These are phyloP conservation scores for Melanogaster broomeanus DNA, from an alignment of 768 basidiomycete genomes.

Conservation along the genomic window DNA sequence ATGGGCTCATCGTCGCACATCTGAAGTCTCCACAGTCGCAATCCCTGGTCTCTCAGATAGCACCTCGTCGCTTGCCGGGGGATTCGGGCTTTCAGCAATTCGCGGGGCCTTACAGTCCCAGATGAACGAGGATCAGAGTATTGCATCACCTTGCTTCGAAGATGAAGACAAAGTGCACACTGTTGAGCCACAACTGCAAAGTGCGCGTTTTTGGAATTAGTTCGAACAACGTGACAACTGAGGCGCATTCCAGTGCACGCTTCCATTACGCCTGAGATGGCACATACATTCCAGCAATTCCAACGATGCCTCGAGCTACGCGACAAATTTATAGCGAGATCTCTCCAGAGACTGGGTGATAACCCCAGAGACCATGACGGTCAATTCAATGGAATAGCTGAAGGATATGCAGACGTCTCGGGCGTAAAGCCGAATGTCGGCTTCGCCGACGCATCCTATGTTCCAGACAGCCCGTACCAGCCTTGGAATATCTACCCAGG, in stretches of 20 bases:
- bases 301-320: conserved; percentile 86
- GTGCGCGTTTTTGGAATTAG: conserved; percentile 18
- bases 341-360: conserved; percentile 90
- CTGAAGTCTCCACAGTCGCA: conserved; percentile 45
- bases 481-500: conserved; percentile 86
- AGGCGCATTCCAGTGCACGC: conserved; percentile 21
- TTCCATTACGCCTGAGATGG: conserved; percentile 43
- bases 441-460: conserved; percentile 25
- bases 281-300: conserved; percentile 67
- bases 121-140: conserved; percentile 13
- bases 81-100: conserved; percentile 41
- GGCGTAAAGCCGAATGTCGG: conserved; percentile 68
- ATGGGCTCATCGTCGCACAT: conserved; percentile 63
- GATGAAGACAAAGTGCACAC: conserved; percentile 39
- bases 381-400: conserved; percentile 65
- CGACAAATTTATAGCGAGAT: conserved; percentile 91
- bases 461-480: conserved; percentile 37
- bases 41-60: conserved; percentile 25
- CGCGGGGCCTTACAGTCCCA: conserved; percentile 25
- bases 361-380: conserved; percentile 93
- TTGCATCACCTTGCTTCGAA: conserved; percentile 25
- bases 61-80: conserved; percentile 36
- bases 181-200: conserved; percentile 32
- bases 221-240: neutral
- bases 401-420: conserved; percentile 60